Conservation (phyloP, 1,284 basidiomycete species). For the Singerocomus inundabilis region DNA sequence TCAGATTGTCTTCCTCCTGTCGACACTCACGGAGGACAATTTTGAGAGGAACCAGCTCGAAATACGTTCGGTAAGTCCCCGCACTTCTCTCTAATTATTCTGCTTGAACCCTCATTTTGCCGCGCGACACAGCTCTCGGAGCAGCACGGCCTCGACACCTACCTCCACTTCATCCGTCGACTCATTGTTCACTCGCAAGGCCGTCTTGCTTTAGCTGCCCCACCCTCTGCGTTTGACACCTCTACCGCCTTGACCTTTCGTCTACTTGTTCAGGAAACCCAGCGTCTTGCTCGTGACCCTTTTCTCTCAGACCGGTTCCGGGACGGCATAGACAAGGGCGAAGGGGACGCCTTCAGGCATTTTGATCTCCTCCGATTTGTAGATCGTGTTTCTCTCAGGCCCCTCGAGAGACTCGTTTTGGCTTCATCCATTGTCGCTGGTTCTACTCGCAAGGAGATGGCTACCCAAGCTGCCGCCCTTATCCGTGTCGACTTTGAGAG, state of each 20-base stretch:
- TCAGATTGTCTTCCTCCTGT: conserved; percentile 91
- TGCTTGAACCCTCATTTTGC: conserved; percentile 20
- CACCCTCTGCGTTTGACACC: conserved; percentile 63
- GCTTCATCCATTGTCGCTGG: conserved; percentile 70
- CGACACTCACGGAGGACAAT: conserved; percentile 92
- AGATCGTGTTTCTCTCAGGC: conserved; percentile 71
- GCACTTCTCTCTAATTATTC: conserved; percentile 1
- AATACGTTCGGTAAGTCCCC: conserved; percentile 73
- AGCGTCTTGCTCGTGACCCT: conserved; percentile 83
- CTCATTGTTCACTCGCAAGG: conserved; percentile 84
- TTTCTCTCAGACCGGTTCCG: conserved; percentile 82
- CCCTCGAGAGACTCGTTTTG: conserved; percentile 78
- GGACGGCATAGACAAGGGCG: conserved; percentile 82
- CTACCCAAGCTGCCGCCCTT: conserved; percentile 61
- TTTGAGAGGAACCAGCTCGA: conserved; percentile 89
- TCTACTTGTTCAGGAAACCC: conserved; percentile 82
- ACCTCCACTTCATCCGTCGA: conserved; percentile 92
- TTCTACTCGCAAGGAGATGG: conserved; percentile 70
- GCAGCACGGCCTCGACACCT: conserved; percentile 92
- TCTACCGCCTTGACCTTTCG: conserved; percentile 76
- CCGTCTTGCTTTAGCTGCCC: conserved; percentile 55
- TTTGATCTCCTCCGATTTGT: conserved; percentile 79
- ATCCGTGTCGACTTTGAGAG: conserved; percentile 76
- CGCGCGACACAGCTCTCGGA: conserved; percentile 74
- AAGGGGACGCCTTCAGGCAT: conserved; percentile 74